These are phyloP conservation scores for Teratosphaeria epicoccoides DNA, from an alignment of 2,329 filamentous ascomycete species.

Conservation along the genomic window DNA sequence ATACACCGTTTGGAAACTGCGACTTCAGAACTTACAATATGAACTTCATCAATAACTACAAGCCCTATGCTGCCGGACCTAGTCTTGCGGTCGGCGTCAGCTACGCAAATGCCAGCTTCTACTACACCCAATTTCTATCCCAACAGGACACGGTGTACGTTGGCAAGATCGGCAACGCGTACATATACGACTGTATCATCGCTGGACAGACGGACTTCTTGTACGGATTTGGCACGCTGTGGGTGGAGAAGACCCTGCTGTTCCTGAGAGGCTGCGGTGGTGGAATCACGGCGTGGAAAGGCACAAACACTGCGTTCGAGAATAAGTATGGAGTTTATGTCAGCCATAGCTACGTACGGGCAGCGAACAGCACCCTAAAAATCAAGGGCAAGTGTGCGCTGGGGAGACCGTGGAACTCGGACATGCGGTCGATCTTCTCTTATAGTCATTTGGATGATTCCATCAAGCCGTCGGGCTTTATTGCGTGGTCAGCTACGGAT, in stretches of 20 bases:
- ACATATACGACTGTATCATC: constrained; percentile 50
- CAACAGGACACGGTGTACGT: constrained; percentile 62
- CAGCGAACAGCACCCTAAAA: constrained; percentile 41
- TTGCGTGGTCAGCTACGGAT: constrained; percentile 38
- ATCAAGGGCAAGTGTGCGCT: constrained; percentile 44
- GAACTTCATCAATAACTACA: constrained; percentile 52
- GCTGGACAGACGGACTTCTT: constrained; percentile 59
- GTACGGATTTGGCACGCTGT: constrained; percentile 46
- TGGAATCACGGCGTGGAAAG: constrained; percentile 61
- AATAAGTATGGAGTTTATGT: constrained; percentile 62
- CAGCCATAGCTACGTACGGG: constrained; percentile 42
- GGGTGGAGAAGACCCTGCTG: constrained; percentile 45
- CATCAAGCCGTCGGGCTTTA: constrained; percentile 45
- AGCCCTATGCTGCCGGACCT: constrained; percentile 44
- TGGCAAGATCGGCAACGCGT: constrained; percentile 56
- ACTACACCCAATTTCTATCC: constrained; percentile 54
- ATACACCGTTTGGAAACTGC: constrained; percentile 52
- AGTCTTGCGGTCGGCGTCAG: constrained; percentile 50
- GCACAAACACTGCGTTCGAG: constrained; percentile 52
- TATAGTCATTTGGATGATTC: constrained; percentile 45
- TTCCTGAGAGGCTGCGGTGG: constrained; percentile 52
- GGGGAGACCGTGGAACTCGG: constrained; percentile 52
- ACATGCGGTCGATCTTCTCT: constrained; percentile 48
- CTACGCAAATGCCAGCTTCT: constrained; percentile 57
- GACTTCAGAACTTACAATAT: constrained; percentile 59